A percentile compares a stretch with the other conserved stretches of the same genome.
phyloP scores from a whole-genome alignment of 2,329 filamentous ascomycete genomes.

The Elsinoe necatrix region DNA sequence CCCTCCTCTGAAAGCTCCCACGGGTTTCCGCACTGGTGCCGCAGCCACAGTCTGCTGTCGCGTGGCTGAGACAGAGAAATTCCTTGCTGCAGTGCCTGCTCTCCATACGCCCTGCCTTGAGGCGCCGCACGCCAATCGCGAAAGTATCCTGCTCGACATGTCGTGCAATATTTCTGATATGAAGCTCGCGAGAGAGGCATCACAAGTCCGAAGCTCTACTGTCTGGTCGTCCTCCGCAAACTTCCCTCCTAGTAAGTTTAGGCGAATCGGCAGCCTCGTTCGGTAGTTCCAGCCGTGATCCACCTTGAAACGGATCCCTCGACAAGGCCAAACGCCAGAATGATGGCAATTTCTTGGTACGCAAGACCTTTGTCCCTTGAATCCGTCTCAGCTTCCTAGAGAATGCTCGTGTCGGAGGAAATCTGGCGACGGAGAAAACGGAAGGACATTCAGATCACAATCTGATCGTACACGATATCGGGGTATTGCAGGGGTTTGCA shows the following conservation, averaged over 20 bases:
- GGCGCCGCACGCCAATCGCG: constrained; percentile 26
- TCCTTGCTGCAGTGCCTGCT: constrained; percentile 15
- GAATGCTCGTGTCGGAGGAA: not conserved
- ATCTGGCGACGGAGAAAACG: constrained; percentile 8
- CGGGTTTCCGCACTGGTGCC: constrained; percentile 53
- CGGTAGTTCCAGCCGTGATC: not conserved
- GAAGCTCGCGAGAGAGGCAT: not conserved
- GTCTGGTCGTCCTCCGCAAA: not conserved
- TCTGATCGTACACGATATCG: not conserved
- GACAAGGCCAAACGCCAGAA: not conserved
- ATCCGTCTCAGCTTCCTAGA: not conserved
- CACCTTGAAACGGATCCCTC: constrained; percentile 5
- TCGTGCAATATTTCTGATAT: not conserved
- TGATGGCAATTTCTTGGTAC: constrained; percentile 6
- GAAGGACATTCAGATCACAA: not conserved
- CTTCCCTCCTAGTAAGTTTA: not conserved
- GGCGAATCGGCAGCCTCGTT: not conserved
- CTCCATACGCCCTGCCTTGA: constrained; percentile 32
- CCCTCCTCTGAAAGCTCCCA: constrained; percentile 65
- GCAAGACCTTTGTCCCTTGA: not conserved
- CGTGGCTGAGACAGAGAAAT: not conserved
- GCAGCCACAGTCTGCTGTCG: constrained; percentile 21
- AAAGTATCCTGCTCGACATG: constrained; percentile 24
- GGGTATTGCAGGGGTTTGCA: not conserved
- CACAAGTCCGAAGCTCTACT: not conserved